Evolutionary conservation across 2,329 filamentous ascomycete genomes (phyloP).

Genomic region (Penicillium sp.): DNA sequence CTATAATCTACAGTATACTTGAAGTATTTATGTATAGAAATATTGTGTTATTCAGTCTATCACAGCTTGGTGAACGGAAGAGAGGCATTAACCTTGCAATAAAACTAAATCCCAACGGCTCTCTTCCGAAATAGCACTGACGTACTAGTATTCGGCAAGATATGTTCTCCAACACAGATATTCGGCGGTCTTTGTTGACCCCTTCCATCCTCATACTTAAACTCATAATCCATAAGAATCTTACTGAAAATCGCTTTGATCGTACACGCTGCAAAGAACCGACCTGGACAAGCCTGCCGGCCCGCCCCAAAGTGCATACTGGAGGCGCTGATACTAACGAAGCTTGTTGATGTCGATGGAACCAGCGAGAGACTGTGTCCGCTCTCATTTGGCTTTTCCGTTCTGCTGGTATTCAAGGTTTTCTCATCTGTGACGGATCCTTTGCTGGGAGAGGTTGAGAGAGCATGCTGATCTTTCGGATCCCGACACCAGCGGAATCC

Average conservation of each 20-base stretch:
- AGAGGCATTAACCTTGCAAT: not conserved
- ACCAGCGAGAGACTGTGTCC: not conserved
- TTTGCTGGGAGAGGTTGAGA: not conserved
- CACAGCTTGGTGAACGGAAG: not conserved
- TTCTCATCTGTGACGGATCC: not conserved
- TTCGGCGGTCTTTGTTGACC: constrained; percentile 22
- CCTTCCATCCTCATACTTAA: constrained; percentile 23
- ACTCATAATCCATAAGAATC: constrained; percentile 30
- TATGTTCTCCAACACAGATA: constrained; percentile 29
- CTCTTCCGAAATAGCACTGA: constrained; percentile 25
- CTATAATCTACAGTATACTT: not conserved
- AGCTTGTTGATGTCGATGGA: constrained; percentile 7
- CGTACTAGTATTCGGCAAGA: constrained; percentile 24
- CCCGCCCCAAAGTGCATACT: constrained; percentile 32
- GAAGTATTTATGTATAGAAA: not conserved
- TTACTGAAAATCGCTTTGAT: constrained; percentile 30
- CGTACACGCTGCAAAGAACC: constrained; percentile 23
- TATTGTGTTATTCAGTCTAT: not conserved
- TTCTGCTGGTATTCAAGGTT: not conserved
- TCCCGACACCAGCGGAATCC: constrained; percentile 30
- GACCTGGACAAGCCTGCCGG: constrained; percentile 26
- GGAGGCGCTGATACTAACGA: constrained; percentile 18
- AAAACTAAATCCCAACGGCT: constrained; percentile 1
- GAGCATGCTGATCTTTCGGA: constrained; percentile 10
- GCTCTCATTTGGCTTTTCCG: not conserved